These are phyloP conservation scores for Draba incana DNA, from an alignment of 345 rosid species.

Conservation along the genomic window DNA sequence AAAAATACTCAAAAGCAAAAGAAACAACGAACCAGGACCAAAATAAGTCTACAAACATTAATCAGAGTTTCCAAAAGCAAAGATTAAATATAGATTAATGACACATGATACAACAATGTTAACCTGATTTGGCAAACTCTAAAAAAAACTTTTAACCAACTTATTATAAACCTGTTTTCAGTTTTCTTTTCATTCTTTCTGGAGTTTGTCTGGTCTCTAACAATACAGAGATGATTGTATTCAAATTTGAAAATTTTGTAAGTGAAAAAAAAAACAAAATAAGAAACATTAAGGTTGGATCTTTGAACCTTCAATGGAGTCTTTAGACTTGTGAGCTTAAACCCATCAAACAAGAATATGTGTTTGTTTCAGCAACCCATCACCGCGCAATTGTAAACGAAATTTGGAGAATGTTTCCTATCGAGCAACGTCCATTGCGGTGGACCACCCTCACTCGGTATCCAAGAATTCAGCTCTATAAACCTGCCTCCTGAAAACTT, in stretches of 20 bases:
- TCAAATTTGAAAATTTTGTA: no score
- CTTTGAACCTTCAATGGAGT: no score
- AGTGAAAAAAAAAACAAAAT: no score
- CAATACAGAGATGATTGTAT: no score
- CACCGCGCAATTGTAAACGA: slow-evolving; percentile 95
- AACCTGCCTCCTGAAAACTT: slow-evolving; percentile 68
- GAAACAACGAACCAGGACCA: slow-evolving; percentile 28
- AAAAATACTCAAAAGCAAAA: neutral
- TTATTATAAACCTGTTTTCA: no score
- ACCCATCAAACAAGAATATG: no score
- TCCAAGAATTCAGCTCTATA: slow-evolving; percentile 87
- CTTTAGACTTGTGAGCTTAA: no score
- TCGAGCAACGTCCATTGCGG: slow-evolving; percentile 83
- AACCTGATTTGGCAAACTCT: slow-evolving; percentile 37
- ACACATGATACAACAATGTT: slow-evolving; percentile 42
- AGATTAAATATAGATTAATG: slow-evolving; percentile 23
- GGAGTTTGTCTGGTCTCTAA: no score
- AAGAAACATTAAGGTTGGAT: no score
- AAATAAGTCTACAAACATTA: slow-evolving; percentile 17
- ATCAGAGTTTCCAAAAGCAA: slow-evolving; percentile 13
- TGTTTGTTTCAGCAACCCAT: slow-evolving; percentile 99
- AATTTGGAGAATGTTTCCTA: slow-evolving; percentile 71
- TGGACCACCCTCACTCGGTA: slow-evolving; percentile 75
- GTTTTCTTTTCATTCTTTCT: no score
- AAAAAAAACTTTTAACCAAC: no score